phyloP scores from a whole-genome alignment of 176 grass and related monocot species.

The Canna indica region DNA sequence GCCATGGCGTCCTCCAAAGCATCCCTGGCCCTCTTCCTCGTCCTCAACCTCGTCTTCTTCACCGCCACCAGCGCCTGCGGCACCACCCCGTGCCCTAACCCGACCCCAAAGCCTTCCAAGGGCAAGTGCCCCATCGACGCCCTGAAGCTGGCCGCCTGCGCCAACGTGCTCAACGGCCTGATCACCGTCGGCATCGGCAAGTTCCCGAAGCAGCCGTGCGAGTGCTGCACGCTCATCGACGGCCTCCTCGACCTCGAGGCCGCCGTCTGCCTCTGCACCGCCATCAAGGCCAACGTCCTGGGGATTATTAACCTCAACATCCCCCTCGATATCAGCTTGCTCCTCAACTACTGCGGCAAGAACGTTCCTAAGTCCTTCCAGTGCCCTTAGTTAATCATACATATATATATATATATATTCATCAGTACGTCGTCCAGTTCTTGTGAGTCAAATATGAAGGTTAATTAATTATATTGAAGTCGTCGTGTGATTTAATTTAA shows the following conservation, averaged over 20 bases:
- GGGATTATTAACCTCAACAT: neutral
- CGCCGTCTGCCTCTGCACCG: slow-evolving; percentile 14
- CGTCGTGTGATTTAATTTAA: too few species aligned
- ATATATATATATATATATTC: too few species aligned
- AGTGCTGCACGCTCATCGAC: slow-evolving; percentile 10
- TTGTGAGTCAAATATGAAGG: too few species aligned
- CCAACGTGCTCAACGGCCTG: slow-evolving; percentile 5
- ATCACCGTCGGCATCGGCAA: slow-evolving; percentile 5
- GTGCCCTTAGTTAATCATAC: slow-evolving; percentile 1
- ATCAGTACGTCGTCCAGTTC: too few species aligned
- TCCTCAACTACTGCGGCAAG: slow-evolving; percentile 16
- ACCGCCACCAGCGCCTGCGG: neutral
- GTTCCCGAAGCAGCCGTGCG: slow-evolving; percentile 18
- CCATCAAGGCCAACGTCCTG: slow-evolving; percentile 2
- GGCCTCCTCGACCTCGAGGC: slow-evolving; percentile 13
- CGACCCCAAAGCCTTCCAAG: neutral
- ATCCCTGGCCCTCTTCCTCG: neutral
- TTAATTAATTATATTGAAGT: too few species aligned
- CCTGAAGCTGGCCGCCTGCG: neutral
- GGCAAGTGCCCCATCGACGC: neutral
- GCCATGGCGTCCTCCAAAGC: neutral
- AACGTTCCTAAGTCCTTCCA: neutral
- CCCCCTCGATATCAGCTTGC: slow-evolving; percentile 1
- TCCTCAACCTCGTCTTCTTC: slow-evolving; percentile 10
- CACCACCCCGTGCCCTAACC: neutral